phyloP scores from a whole-genome alignment of 768 basidiomycete genomes.

The Gymnopilus junonius region DNA sequence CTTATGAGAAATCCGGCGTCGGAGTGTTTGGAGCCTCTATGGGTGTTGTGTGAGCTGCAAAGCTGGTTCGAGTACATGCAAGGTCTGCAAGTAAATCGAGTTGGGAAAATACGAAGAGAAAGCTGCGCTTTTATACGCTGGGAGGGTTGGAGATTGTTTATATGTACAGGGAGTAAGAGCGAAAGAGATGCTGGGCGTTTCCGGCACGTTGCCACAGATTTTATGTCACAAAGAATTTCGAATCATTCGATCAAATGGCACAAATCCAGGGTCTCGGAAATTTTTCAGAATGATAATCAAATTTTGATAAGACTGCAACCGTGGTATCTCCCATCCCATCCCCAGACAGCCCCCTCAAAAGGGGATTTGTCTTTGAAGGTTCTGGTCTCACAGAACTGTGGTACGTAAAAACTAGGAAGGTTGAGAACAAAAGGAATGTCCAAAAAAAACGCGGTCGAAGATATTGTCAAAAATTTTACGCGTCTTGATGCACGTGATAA shows the following conservation, averaged over 20 bases:
- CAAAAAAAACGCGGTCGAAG: neutral
- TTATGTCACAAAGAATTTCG: slow-evolving; percentile 16
- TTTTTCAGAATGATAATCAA: slow-evolving; percentile 14
- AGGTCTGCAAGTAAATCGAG: slow-evolving; percentile 44
- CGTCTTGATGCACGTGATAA: neutral
- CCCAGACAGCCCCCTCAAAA: neutral
- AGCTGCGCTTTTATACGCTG: slow-evolving; percentile 7
- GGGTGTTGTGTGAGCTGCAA: slow-evolving; percentile 84
- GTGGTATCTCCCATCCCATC: neutral
- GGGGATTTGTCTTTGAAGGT: neutral
- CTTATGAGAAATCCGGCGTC: slow-evolving; percentile 65
- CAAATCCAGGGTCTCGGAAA: slow-evolving; percentile 10
- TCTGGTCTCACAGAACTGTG: neutral
- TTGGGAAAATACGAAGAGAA: slow-evolving; percentile 17
- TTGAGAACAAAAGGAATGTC: slow-evolving; percentile 1
- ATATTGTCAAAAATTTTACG: neutral
- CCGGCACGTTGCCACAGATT: slow-evolving; percentile 17
- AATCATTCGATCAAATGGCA: slow-evolving; percentile 17
- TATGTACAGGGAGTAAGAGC: slow-evolving; percentile 13
- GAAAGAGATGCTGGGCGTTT: slow-evolving; percentile 2
- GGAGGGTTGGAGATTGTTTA: slow-evolving; percentile 3
- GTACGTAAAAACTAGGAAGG: neutral
- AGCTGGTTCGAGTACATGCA: slow-evolving; percentile 98
- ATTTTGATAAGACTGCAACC: slow-evolving; percentile 3
- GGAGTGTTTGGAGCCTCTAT: slow-evolving; percentile 88